Conservation (phyloP, 2,329 filamentous ascomycete species). For the Diplocarpon mali region DNA sequence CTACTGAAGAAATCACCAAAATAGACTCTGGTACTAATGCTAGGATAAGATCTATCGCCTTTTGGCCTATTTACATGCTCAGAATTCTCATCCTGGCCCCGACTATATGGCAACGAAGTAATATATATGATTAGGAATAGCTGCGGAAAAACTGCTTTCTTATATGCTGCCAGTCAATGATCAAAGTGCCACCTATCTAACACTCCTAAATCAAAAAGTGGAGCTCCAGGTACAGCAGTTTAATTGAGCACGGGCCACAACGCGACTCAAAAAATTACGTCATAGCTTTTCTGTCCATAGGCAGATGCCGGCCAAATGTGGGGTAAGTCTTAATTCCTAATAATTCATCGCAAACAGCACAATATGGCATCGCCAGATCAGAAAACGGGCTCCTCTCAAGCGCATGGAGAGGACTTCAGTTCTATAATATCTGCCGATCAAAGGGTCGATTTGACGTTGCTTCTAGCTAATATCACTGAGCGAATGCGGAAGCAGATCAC, state of each 20-base stretch:
- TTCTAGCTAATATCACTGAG: slow-evolving; percentile 43
- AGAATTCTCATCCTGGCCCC: too few species aligned
- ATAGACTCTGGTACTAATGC: too few species aligned
- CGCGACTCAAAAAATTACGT: background rate
- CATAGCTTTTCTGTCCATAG: background rate
- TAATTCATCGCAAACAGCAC: background rate
- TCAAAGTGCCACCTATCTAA: too few species aligned
- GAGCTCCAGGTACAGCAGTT: too few species aligned
- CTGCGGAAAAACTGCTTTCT: too few species aligned
- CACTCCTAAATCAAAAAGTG: too few species aligned
- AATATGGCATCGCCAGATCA: slow-evolving; percentile 14
- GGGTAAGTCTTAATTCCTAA: background rate
- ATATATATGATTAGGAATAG: too few species aligned
- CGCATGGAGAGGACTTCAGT: slow-evolving; percentile 22
- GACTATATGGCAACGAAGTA: too few species aligned
- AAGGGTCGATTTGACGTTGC: slow-evolving; percentile 36
- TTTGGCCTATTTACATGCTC: too few species aligned
- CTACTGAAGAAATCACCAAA: too few species aligned
- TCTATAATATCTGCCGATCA: slow-evolving; percentile 25
- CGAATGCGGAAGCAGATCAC: slow-evolving; percentile 42
- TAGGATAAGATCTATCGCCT: too few species aligned
- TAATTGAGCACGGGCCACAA: background rate
- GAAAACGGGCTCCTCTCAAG: slow-evolving; percentile 9
- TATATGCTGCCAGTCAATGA: too few species aligned
- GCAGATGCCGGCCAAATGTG: background rate